Evolutionary conservation across 2,329 filamentous ascomycete genomes (phyloP), one percentile per base, ranked within the genome.

Genomic region (Aspergillus novofumigatus): DNA sequence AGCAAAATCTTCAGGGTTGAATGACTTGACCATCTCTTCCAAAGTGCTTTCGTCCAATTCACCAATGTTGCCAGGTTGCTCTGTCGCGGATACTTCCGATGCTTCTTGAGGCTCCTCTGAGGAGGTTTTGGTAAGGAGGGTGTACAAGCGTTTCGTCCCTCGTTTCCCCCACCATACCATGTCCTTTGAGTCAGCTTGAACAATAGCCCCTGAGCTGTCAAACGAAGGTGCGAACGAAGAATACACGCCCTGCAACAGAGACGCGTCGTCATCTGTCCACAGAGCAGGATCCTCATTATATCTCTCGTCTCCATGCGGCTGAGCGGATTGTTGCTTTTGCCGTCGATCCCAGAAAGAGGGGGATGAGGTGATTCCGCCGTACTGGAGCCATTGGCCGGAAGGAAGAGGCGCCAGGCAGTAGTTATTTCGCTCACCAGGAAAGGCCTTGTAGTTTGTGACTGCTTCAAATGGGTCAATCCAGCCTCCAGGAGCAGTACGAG

Each of bases 161-260:
- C 70, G 66, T 60, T 75, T 73, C 28, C 68, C 70, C 77, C 77
- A 81, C 77, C 78, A 81, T n/a, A 75, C 63, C 53, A 75, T 63
- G 51, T 75, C 69, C 52, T 78, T 78, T 4, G 72, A 68, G 58
- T 76, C 69, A n/a, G 67, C 65, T 41, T 77, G 70, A n/a, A 79
- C 60, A 47, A 79, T 64, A 14, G 77, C 71, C 1, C 69, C 72
- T 7, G 75, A 73, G 59, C 77, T 79, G 59, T 81, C 78, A 55
- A 72, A 75, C 25, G 72, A 72, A 8, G 78, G 78, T 3, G 77
- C 78, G 69, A 81, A 81, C 10, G 78, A 79, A 3, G 78, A 80
- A 59, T 78, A 81, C 21, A 75, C 74, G 32, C 76, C 72, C 49
- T 74, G 74, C 51, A 78, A 72, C 32, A 75, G 58, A 51, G 72